Evolutionary conservation across 2,329 filamentous ascomycete species (phyloP).

Genomic region (Blastomyces gilchristii): DNA sequence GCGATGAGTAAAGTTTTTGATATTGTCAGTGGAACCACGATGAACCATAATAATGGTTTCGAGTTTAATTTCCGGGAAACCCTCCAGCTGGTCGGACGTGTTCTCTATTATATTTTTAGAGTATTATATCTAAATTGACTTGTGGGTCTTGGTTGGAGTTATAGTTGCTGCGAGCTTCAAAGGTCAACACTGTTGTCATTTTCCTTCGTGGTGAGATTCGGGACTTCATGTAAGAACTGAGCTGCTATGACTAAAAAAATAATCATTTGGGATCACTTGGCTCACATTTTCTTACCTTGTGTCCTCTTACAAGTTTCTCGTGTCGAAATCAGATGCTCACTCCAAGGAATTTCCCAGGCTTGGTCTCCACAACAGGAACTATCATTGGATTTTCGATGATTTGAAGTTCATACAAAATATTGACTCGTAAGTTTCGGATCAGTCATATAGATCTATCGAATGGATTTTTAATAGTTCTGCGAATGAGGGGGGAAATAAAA

Average conservation of each 20-base stretch:
- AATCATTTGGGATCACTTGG: not conserved
- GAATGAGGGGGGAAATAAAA: too few relatives aligned
- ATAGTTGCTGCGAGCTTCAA: not conserved
- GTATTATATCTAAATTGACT: not conserved
- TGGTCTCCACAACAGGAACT: not conserved
- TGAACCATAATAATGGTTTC: not conserved
- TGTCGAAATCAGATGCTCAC: not conserved
- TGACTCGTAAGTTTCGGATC: not conserved
- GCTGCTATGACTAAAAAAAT: not conserved
- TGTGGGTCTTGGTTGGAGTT: not conserved
- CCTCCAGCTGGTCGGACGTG: conserved; percentile 5
- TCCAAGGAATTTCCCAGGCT: not conserved
- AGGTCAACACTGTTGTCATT: not conserved
- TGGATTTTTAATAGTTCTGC: not conserved
- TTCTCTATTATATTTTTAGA: not conserved
- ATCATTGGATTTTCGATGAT: not conserved
- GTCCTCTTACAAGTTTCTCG: not conserved
- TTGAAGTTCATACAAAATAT: not conserved
- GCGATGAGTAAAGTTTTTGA: conserved; percentile 7
- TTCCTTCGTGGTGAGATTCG: not conserved
- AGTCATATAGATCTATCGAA: not conserved
- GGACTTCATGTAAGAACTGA: too few relatives aligned
- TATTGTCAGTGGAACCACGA: not conserved
- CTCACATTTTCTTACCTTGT: not conserved
- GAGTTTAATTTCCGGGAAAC: conserved; percentile 8